A percentile compares a stretch with the other conserved stretches of the same genome.
Evolutionary conservation across 2,329 filamentous ascomycete species (phyloP).

Genomic region (Hymenoscyphus salicellus): DNA sequence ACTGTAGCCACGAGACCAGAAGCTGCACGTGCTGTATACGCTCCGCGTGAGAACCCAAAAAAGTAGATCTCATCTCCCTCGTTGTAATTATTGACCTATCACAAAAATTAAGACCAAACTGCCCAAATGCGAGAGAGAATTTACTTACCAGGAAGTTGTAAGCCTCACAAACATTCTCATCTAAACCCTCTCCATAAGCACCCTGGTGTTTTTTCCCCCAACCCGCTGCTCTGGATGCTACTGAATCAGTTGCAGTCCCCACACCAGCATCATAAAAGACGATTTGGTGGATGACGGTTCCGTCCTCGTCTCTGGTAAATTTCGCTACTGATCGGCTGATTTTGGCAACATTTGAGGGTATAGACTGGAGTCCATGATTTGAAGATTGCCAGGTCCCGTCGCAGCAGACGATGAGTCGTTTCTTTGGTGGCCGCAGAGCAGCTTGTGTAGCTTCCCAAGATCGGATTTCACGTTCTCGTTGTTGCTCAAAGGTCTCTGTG

Average conservation of each 20-base stretch:
- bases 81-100: background rate
- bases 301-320: slow-evolving; percentile 4
- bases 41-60: slow-evolving; percentile 40
- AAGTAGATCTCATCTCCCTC: slow-evolving; percentile 1
- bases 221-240: background rate
- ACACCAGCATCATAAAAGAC: slow-evolving; percentile 14
- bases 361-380: slow-evolving; percentile 7
- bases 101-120: too few species aligned
- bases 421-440: background rate
- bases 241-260: slow-evolving; percentile 6
- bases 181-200: slow-evolving; percentile 11
- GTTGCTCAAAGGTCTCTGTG: too few species aligned
- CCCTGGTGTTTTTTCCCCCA: slow-evolving; percentile 7
- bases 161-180: slow-evolving; percentile 13
- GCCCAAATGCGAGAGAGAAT: too few species aligned
- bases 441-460: too few species aligned
- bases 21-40: slow-evolving; percentile 38
- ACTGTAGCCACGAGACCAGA: slow-evolving; percentile 34
- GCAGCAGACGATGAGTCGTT: slow-evolving; percentile 14
- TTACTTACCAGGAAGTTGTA: slow-evolving; percentile 42
- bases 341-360: slow-evolving; percentile 14
- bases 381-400: slow-evolving; percentile 14
- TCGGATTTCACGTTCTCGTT: too few species aligned
- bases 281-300: slow-evolving; percentile 9
- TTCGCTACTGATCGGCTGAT: slow-evolving; percentile 9